phyloP scores from a whole-genome alignment of 1,139 yeast species.

The Pichia sp. region DNA sequence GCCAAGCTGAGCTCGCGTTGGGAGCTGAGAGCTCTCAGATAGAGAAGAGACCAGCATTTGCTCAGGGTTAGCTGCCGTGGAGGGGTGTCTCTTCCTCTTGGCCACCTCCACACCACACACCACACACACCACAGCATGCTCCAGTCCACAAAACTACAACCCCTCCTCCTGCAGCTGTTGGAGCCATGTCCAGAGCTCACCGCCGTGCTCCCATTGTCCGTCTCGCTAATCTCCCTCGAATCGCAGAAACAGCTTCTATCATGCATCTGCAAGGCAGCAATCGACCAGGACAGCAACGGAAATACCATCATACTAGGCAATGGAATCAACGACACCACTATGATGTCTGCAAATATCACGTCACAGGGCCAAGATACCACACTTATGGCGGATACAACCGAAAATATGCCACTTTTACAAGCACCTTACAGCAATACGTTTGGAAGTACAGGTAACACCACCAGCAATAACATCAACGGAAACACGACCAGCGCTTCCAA shows the following conservation, averaged over 20 bases:
- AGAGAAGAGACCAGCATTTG: too few relatives aligned
- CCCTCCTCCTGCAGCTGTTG: constrained; percentile 11
- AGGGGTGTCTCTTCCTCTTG: too few relatives aligned
- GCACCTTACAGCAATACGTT: background rate
- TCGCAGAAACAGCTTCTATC: constrained; percentile 16
- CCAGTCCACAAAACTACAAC: constrained; percentile 11
- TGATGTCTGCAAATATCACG: background rate
- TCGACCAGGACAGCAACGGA: constrained; percentile 10
- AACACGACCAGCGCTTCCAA: background rate
- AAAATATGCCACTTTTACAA: background rate
- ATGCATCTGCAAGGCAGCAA: constrained; percentile 13
- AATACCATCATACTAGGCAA: background rate
- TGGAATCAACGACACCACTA: background rate
- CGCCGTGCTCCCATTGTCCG: constrained; percentile 9
- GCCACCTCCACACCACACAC: too few relatives aligned
- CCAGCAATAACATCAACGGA: background rate
- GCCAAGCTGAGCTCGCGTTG: too few relatives aligned
- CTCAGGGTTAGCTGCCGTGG: too few relatives aligned
- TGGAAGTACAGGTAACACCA: background rate
- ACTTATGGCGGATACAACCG: background rate
- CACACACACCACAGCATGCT: constrained; percentile 4
- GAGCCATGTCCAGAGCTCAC: constrained; percentile 14
- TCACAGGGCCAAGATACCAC: background rate
- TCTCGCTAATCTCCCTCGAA: constrained; percentile 11
- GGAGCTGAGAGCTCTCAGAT: too few relatives aligned